Conservation (phyloP, 2,329 filamentous ascomycete genomes). For the Pseudocercospora musae region DNA sequence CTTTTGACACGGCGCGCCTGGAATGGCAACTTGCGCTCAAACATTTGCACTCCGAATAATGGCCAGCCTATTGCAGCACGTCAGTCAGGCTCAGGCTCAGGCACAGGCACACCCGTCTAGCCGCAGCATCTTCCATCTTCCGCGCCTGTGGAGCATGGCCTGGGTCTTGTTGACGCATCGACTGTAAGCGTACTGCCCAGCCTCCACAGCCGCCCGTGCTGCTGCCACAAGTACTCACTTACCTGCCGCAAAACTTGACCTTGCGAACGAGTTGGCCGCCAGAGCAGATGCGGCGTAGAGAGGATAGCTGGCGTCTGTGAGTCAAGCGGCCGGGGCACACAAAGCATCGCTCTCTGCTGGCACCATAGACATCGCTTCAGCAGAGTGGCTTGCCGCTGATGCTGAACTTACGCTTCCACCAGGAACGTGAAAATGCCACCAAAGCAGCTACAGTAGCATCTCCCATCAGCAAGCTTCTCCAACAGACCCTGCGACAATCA, state of each 20-base stretch:
- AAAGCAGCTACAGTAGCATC: conserved; percentile 11
- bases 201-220: no score
- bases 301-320: conserved; percentile 38
- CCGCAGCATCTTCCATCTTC: not conserved
- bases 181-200: no score
- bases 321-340: not conserved
- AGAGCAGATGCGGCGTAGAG: conserved; percentile 50
- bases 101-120: conserved; percentile 2
- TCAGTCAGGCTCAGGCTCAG: no score
- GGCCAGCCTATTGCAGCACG: conserved; percentile 32
- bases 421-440: conserved; percentile 21
- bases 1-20: conserved; percentile 30
- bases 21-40: conserved; percentile 43
- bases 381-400: not conserved
- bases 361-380: not conserved
- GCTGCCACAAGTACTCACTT: conserved; percentile 38
- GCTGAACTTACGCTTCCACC: conserved; percentile 15
- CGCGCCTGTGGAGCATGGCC: not conserved
- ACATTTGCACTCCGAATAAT: conserved; percentile 51
- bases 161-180: not conserved
- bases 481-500: not conserved
- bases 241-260: conserved; percentile 47
- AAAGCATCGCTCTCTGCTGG: not conserved
- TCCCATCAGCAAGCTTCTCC: not conserved
- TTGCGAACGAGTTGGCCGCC: conserved; percentile 50